A percentile compares a stretch with the other conserved stretches of the same genome.
Conservation (phyloP, 2,329 filamentous ascomycete species). For the Immersiporthe knoxdaviesiana region DNA sequence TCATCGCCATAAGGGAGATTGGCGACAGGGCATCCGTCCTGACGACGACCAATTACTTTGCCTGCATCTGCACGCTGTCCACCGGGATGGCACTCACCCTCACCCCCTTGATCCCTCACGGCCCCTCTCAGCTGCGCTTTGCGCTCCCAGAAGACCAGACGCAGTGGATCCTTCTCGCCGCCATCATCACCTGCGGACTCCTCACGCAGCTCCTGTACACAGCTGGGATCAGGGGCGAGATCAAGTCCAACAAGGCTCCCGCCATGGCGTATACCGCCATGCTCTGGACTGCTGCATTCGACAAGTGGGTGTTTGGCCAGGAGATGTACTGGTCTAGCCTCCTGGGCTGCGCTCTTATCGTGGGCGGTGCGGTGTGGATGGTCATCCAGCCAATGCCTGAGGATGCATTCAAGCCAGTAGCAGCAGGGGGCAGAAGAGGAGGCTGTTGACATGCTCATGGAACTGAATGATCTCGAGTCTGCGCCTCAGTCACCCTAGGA, state of each 20-base stretch:
- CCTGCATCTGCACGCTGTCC: slow-evolving; percentile 37
- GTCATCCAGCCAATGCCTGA: slow-evolving; percentile 48
- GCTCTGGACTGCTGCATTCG: slow-evolving; percentile 52
- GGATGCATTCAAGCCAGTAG: slow-evolving; percentile 33
- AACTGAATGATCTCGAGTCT: slow-evolving; percentile 7
- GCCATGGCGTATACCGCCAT: slow-evolving; percentile 63
- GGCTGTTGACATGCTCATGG: slow-evolving; percentile 46
- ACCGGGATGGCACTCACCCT: slow-evolving; percentile 16
- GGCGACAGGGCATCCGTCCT: slow-evolving; percentile 25
- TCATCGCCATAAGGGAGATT: slow-evolving; percentile 32
- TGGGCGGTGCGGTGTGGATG: slow-evolving; percentile 57
- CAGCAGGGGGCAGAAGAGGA: slow-evolving; percentile 38
- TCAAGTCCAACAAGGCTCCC: slow-evolving; percentile 58
- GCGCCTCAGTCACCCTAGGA: not conserved
- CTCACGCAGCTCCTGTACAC: slow-evolving; percentile 76
- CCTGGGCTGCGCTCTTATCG: slow-evolving; percentile 54
- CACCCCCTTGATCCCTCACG: slow-evolving; percentile 48
- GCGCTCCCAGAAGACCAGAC: slow-evolving; percentile 44
- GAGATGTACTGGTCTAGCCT: slow-evolving; percentile 54
- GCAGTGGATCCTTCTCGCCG: slow-evolving; percentile 70
- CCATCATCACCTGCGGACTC: slow-evolving; percentile 69
- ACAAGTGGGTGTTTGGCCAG: slow-evolving; percentile 56
- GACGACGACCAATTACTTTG: slow-evolving; percentile 25
- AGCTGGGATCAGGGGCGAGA: slow-evolving; percentile 72
- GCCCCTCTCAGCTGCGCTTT: slow-evolving; percentile 51